Percentiles rank a stretch among this genome's conserved stretches.
These are phyloP conservation scores for Phoma sp. DNA, from an alignment of 2,329 filamentous ascomycete species.

Conservation along the genomic window DNA sequence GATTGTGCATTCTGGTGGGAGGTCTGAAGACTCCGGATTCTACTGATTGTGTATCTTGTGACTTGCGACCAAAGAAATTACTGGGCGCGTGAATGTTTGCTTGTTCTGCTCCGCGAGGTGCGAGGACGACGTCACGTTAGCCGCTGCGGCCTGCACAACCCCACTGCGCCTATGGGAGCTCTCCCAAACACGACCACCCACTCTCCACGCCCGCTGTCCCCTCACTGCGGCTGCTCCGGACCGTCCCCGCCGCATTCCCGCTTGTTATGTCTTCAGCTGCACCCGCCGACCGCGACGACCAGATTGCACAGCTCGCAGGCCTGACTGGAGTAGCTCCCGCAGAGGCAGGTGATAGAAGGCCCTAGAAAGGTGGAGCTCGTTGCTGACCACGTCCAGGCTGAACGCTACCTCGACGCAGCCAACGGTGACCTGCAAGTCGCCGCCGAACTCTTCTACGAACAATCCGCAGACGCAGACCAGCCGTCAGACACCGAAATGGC, in stretches of 20 bases:
- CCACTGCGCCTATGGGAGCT: slow-evolving; percentile 21
- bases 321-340: slow-evolving; percentile 45
- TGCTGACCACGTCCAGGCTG: slow-evolving; percentile 50
- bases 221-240: not conserved
- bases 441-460: slow-evolving; percentile 55
- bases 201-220: slow-evolving; percentile 6
- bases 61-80: not conserved
- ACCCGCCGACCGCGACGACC: slow-evolving; percentile 41
- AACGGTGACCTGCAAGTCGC: slow-evolving; percentile 58
- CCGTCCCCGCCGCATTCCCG: not conserved
- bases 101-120: slow-evolving; percentile 7
- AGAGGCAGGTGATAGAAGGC: slow-evolving; percentile 42
- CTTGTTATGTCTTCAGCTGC: slow-evolving; percentile 42
- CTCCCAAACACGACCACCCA: slow-evolving; percentile 7
- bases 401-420: slow-evolving; percentile 52
- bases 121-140: slow-evolving; percentile 27
- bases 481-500: slow-evolving; percentile 46
- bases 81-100: not conserved
- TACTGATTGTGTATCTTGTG: too few species aligned
- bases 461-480: slow-evolving; percentile 32
- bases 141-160: slow-evolving; percentile 18
- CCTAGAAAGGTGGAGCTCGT: slow-evolving; percentile 33
- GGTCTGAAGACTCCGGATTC: too few species aligned
- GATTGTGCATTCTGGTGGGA: too few species aligned
- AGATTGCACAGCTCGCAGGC: slow-evolving; percentile 46